Base-by-base conservation (phyloP, 2,329 filamentous ascomycete species). In the Elsinoe arachidis region DNA sequence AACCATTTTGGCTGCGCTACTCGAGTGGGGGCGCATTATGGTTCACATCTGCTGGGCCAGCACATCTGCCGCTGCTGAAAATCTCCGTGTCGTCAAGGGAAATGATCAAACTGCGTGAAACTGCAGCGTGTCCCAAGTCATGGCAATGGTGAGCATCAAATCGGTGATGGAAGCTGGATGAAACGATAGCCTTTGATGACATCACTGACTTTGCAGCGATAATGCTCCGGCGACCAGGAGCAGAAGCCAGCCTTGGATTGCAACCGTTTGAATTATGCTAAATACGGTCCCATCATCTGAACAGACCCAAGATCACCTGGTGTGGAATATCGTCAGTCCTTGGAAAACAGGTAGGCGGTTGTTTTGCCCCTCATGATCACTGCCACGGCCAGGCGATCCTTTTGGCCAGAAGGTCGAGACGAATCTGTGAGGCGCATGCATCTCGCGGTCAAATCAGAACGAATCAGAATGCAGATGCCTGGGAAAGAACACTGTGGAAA, bases 391-490 rank as follows among this genome's bases (percentile, higher is more conserved):
- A 51, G 46, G 26, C 21, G n/a, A 14, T 33, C 6, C 21, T 47
- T 47, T n/a, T 11, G 21, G 26, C 46, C 26, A 34, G 46, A 51
- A 26, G 17, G 19, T 34, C 46, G 46, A 51, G 46, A 51, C 30
- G 26, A 51, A 46, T 34, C 26, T 51, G n/a, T 51, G 46, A 51
- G 46, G 46, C 46, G 46, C 46, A 51, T 15, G 46, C 46, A 51
- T 17, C 46, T 34, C 46, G 46, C 34, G 33, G 26, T 15, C 46
- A 35, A 26, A 11, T 35, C 30, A 19, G n/a, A 30, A 51, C n/a
- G 5, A 4, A 33, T 12, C 26, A n/a, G 2, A 51, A 51, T 34
- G n/a, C 17, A 21, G 49, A 53, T 53, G 35, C 49, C 33, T 51
- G 46, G 4, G 23, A 51, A 26, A 35, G 26, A 51, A 34, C 3